A percentile compares a stretch with the other conserved stretches of the same genome.
Conservation (phyloP, 2,329 filamentous ascomycete genomes). For the Podosphaera xanthii region DNA sequence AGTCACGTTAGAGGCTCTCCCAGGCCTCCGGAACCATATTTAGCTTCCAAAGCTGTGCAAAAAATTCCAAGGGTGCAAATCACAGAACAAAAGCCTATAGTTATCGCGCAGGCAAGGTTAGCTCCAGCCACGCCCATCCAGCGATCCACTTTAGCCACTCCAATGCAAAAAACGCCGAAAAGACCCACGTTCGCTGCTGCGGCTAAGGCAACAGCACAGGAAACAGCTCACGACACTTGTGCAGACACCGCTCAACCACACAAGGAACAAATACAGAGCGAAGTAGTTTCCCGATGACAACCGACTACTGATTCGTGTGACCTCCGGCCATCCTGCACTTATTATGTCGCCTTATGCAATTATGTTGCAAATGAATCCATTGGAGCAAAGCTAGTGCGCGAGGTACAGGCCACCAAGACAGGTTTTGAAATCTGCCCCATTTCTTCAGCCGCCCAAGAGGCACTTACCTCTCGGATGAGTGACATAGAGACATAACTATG, state of each 20-base stretch:
- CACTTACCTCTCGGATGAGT: background rate
- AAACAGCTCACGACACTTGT: background rate
- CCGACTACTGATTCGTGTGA: background rate
- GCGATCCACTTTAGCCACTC: background rate
- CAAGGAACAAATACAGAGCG: background rate
- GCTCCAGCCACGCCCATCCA: background rate
- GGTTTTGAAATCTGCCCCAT: background rate
- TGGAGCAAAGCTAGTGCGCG: background rate
- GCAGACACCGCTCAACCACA: background rate
- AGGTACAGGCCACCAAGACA: background rate
- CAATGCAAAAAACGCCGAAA: background rate
- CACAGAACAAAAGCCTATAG: no score
- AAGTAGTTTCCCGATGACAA: background rate
- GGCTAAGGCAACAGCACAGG: background rate
- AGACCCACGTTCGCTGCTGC: background rate
- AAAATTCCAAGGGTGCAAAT: no score
- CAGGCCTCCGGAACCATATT: background rate
- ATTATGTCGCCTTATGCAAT: no score
- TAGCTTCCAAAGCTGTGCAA: background rate
- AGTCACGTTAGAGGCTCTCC: no score
- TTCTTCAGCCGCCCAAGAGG: background rate
- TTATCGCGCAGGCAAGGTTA: no score
- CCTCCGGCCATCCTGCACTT: no score
- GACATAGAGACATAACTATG: background rate
- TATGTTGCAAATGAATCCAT: background rate